Evolutionary conservation across 768 basidiomycete species (phyloP).

Genomic region (Termitomyces sp.): DNA sequence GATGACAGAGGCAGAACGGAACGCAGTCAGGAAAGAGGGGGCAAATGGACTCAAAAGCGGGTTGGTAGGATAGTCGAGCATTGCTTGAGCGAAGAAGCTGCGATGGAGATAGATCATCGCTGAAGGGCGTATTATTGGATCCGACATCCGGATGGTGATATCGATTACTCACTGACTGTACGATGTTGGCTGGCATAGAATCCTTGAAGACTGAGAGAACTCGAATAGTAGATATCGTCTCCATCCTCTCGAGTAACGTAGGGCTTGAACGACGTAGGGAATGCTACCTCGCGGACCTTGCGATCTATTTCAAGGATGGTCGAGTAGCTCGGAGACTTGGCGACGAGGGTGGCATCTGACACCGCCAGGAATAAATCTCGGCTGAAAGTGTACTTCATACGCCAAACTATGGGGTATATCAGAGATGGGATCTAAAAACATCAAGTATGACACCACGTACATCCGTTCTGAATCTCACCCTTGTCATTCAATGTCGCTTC

Average conservation of each 20-base stretch:
- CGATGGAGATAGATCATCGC: constrained; percentile 54
- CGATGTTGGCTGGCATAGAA: constrained; percentile 57
- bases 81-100: constrained; percentile 56
- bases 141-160: background rate
- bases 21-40: constrained; percentile 53
- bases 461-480: constrained; percentile 45
- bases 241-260: constrained; percentile 42
- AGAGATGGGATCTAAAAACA: background rate
- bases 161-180: constrained; percentile 47
- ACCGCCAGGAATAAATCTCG: constrained; percentile 47
- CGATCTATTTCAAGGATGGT: constrained; percentile 49
- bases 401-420: constrained; percentile 41
- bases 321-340: constrained; percentile 42
- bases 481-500: constrained; percentile 41
- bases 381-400: constrained; percentile 52
- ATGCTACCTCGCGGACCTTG: constrained; percentile 43
- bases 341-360: constrained; percentile 44
- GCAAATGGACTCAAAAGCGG: constrained; percentile 54
- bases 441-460: constrained; percentile 30
- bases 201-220: constrained; percentile 46
- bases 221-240: constrained; percentile 44
- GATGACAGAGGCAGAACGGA: constrained; percentile 47
- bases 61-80: constrained; percentile 50
- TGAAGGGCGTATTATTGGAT: constrained; percentile 10
- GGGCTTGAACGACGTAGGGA: constrained; percentile 44